A percentile compares a stretch with the other conserved stretches of the same genome.
Conservation (phyloP, 352 stramenopile genomes). For the Globisporangium okanoganense region DNA sequence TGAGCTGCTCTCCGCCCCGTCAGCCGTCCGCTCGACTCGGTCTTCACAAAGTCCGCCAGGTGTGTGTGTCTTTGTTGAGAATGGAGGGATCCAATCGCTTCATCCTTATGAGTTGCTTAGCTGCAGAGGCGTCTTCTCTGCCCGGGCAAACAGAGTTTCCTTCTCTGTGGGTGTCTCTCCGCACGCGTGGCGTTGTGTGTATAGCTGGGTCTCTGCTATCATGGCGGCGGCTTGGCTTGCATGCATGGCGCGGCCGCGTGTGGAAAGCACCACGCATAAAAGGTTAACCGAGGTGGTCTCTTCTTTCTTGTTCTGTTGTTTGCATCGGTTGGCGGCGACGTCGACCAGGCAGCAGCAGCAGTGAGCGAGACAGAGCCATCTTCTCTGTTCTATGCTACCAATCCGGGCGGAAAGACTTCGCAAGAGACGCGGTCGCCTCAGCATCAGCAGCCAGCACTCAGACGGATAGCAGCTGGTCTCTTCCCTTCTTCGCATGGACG, state of each 20-base stretch:
- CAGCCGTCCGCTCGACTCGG: background rate
- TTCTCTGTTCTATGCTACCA: conserved; percentile 32
- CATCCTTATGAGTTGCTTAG: conserved; percentile 71
- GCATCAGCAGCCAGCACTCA: background rate
- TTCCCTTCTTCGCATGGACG: background rate
- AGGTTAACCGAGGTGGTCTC: conserved; percentile 21
- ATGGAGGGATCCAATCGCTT: background rate
- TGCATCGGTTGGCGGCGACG: background rate
- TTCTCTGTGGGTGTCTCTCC: conserved; percentile 69
- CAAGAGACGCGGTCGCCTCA: conserved; percentile 1
- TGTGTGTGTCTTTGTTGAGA: conserved; percentile 2
- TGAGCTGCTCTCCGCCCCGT: conserved; percentile 4
- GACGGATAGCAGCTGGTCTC: background rate
- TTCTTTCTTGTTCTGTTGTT: conserved; percentile 8
- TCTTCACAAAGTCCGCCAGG: background rate
- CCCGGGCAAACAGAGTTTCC: conserved; percentile 87
- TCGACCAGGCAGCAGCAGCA: conserved; percentile 7
- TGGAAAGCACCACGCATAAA: conserved; percentile 39
- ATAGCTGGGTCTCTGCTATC: background rate
- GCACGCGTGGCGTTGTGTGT: background rate
- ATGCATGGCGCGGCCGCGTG: background rate
- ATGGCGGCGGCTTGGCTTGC: background rate
- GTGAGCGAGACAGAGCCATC: conserved; percentile 22
- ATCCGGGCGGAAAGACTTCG: conserved; percentile 18
- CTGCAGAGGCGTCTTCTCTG: conserved; percentile 85